Evolutionary conservation across 2,329 filamentous ascomycete genomes (phyloP), one percentile per base, ranked within the genome.

Genomic region (Sclerotinia trifoliorum): DNA sequence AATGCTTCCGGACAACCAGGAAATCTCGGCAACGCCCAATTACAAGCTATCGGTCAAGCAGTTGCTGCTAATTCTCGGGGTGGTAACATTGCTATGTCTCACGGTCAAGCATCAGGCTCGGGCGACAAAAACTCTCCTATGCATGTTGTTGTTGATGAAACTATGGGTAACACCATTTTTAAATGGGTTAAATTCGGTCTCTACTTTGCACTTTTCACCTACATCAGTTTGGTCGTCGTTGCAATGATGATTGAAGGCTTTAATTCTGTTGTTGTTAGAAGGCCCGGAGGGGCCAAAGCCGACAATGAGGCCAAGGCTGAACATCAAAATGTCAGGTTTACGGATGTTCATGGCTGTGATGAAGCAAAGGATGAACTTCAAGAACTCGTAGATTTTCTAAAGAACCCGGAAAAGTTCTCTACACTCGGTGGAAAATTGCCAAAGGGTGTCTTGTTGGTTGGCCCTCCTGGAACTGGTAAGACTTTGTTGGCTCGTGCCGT

Each of bases 361-460:
- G 96, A 99, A 80, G 95, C 95, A 72, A 99, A 98, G 82, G 96
- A 99, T 75, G 95, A 99, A 79, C 86, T 99, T 5, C 92, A 96
- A 79, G 95, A 99, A 80, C 88, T 99, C 65, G 94, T 99, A 60
- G 95, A 99, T 75, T 99, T 99, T 75, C 81, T 99, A 73, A 91
- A 93, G 80, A 94, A 94, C 78, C 96, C 95, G 0, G 92, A 96
- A 15, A 92, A 91, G 77, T 99, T 98, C 81, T 94, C 91, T 58
- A 92, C 92, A 70, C 89, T 99, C 60, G 95, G 95, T 77, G 95
- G 95, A 75, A 97, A 98, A 81, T 86, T 99, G 66, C 95, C 95
- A 67, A 99, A 98, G 81, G 95, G 95, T 83, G 93, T 99, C 69
- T 85, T 99, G 63, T 86, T 99, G 32, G 93, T 97, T 76, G 95